Base-by-base conservation (phyloP, 2,329 filamentous ascomycete genomes). In the Harringtonia aguacate region DNA sequence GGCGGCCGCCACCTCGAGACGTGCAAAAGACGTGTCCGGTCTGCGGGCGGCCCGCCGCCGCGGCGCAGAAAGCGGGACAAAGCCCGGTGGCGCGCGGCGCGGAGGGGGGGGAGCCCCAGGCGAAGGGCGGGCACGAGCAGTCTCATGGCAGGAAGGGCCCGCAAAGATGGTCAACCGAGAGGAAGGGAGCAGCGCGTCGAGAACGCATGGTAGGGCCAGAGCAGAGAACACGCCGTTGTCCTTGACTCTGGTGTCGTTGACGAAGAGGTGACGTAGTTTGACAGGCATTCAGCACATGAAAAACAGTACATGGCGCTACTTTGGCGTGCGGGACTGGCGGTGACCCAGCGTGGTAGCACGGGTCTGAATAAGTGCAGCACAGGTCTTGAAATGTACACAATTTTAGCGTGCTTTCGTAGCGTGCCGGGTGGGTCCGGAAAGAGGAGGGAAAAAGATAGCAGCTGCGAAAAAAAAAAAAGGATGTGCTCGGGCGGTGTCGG, bases 401-500 rank as follows among this genome's bases (percentile, higher is more conserved):
- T 24, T 15, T 38, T 6, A 29, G 22, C 22, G 22, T 13, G 30
- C 30, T 4, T 31, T 5, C 14, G 18, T 17, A 3, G 8, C 8
- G 24, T 28, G n/a, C 2, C 36, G 39, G 39, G 40, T 37, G 45
- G 45, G 40, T 28, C 40, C 36, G 45, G 40, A 39, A 39, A 12
- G 13, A 13, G 45, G 40, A 39, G 35, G 8, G 13, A 13, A 30
- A 24, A 10, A 28, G 29, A 18, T 10, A 20, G n/a, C 31, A 18
- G n/a, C n/a, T n/a, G n/a, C n/a, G 8, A 41, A 36, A 31, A 42
- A 40, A 36, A 40, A 30, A 17, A 30, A 27, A 10, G 6, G 24
- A 10, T 10, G 24, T 27, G 6, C 4, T 30, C 40, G 36, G 44
- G 50, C 46, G 47, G 47, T 50, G 39, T 33, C 21, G 28, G 39